A percentile compares a stretch with the other conserved stretches of the same genome.
phyloP scores from a whole-genome alignment of 306 rosid genomes.

The Chamaecrista fasciculata region DNA sequence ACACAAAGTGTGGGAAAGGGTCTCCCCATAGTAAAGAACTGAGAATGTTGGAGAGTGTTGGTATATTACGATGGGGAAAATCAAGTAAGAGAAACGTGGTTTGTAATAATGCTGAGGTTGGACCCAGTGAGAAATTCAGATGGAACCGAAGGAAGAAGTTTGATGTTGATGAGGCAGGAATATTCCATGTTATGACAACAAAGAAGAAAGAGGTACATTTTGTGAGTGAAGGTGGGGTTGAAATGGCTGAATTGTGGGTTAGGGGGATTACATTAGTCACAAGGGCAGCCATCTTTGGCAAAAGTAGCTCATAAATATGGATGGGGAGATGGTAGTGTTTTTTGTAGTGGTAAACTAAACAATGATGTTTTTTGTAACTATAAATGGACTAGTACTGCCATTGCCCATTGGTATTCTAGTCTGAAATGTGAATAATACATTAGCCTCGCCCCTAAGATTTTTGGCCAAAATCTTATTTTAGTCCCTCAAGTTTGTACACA shows the following conservation, averaged over 20 bases:
- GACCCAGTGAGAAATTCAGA: slow-evolving; percentile 50
- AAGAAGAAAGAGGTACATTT: slow-evolving; percentile 62
- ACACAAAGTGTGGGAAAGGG: slow-evolving; percentile 65
- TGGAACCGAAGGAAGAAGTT: slow-evolving; percentile 51
- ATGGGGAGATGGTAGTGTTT: background rate
- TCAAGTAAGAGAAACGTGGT: slow-evolving; percentile 55
- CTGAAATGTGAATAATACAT: background rate
- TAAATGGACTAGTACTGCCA: background rate
- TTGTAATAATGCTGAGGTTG: slow-evolving; percentile 56
- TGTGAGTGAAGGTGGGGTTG: slow-evolving; percentile 65
- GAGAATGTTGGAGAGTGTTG: slow-evolving; percentile 42
- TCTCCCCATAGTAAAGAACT: slow-evolving; percentile 44
- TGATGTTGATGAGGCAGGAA: slow-evolving; percentile 49
- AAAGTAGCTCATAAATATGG: background rate
- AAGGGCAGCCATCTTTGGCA: slow-evolving; percentile 44
- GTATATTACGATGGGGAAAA: slow-evolving; percentile 61
- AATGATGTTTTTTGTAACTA: background rate
- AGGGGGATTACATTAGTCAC: slow-evolving; percentile 61
- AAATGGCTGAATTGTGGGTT: slow-evolving; percentile 66
- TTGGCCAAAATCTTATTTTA: too few relatives aligned
- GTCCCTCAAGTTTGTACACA: too few relatives aligned
- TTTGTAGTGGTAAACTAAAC: background rate
- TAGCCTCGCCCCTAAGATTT: too few relatives aligned
- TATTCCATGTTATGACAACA: slow-evolving; percentile 59
- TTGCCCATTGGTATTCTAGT: background rate